Percentiles rank a stretch among this genome's conserved stretches.
These are phyloP conservation scores for Xerocomus brunneocitrinus DNA, from an alignment of 768 basidiomycete genomes.

Conservation along the genomic window DNA sequence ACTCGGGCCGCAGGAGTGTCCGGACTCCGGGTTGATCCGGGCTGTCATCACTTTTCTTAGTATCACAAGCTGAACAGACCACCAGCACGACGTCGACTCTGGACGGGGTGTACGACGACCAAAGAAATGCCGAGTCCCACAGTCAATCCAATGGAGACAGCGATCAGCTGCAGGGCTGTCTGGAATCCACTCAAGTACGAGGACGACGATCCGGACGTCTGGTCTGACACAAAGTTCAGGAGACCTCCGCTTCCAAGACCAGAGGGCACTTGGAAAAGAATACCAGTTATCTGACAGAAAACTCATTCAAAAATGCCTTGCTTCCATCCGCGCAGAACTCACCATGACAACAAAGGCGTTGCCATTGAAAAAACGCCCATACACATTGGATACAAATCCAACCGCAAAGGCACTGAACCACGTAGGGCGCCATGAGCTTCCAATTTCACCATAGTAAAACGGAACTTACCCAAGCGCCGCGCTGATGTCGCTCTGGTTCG, in stretches of 20 bases:
- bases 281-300: conserved; percentile 56
- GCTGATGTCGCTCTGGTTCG: conserved; percentile 68
- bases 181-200: conserved; percentile 69
- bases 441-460: background rate
- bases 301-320: background rate
- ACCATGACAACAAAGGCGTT: conserved; percentile 84
- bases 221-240: conserved; percentile 59
- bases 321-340: conserved; percentile 11
- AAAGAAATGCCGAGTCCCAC: conserved; percentile 74
- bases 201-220: conserved; percentile 45
- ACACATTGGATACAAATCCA: conserved; percentile 73
- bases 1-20: background rate
- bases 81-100: conserved; percentile 50
- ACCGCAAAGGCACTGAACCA: conserved; percentile 65
- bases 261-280: conserved; percentile 81
- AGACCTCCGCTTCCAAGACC: conserved; percentile 79
- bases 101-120: conserved; percentile 61
- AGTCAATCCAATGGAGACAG: conserved; percentile 74
- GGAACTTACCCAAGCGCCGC: conserved; percentile 62
- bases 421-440: background rate
- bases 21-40: background rate
- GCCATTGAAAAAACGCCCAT: conserved; percentile 67
- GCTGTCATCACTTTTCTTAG: background rate
- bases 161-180: conserved; percentile 71
- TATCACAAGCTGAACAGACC: conserved; percentile 58